Evolutionary conservation across 2,329 filamentous ascomycete species (phyloP).

Genomic region (Sarocladium strictum): DNA sequence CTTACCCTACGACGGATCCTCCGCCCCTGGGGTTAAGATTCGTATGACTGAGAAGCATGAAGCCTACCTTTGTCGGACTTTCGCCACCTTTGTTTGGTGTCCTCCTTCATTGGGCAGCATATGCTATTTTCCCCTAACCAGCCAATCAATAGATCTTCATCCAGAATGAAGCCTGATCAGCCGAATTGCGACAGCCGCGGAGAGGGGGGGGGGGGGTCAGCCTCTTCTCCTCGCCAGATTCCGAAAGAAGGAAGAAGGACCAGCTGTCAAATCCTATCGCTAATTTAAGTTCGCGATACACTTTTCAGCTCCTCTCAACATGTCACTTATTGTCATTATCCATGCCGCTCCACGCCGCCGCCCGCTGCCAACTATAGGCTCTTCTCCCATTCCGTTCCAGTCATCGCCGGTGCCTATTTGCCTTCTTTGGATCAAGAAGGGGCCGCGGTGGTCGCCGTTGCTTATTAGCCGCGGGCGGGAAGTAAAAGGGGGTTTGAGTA

Average conservation of each 20-base stretch:
- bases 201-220: too few relatives aligned
- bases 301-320: not conserved
- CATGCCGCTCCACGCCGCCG: not conserved
- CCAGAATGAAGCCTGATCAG: constrained; percentile 1
- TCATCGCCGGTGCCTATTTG: not conserved
- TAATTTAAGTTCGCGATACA: not conserved
- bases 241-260: not conserved
- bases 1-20: not conserved
- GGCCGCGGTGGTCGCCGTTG: not conserved
- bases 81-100: not conserved
- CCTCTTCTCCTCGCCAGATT: not conserved
- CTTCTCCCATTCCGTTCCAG: not conserved
- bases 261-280: not conserved
- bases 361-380: not conserved
- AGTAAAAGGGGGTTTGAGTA: too few relatives aligned
- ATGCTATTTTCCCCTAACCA: too few relatives aligned
- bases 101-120: not conserved
- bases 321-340: not conserved
- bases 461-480: constrained; percentile 6
- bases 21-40: too few relatives aligned
- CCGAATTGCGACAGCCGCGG: too few relatives aligned
- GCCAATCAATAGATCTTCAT: not conserved
- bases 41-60: too few relatives aligned
- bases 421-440: not conserved
- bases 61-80: not conserved